These are phyloP conservation scores for Megacollybia platyphylla DNA, from an alignment of 1,284 basidiomycete species.

Conservation along the genomic window DNA sequence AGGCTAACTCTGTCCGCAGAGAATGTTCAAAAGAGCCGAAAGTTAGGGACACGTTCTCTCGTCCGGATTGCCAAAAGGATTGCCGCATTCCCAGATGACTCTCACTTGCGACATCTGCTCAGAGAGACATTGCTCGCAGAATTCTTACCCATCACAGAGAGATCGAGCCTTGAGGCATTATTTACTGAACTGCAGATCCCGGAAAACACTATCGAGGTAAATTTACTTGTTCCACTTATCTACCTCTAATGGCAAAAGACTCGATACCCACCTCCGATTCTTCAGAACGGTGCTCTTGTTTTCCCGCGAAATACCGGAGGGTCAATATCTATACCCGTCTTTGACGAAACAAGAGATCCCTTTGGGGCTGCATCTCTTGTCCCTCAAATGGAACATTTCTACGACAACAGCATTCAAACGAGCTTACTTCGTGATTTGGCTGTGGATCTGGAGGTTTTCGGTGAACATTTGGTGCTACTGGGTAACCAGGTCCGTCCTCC, in stretches of 20 bases:
- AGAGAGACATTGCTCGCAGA: constrained; percentile 40
- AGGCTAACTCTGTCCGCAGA: constrained; percentile 38
- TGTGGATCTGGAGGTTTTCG: constrained; percentile 43
- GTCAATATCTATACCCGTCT: constrained; percentile 29
- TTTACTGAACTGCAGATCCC: constrained; percentile 37
- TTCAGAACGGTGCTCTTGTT: constrained; percentile 23
- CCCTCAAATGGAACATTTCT: constrained; percentile 57
- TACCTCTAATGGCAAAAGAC: constrained; percentile 11
- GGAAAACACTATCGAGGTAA: constrained; percentile 26
- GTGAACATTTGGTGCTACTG: constrained; percentile 48
- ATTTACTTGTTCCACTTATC: constrained; percentile 7
- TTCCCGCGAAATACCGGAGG: constrained; percentile 31
- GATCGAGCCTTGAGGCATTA: constrained; percentile 37
- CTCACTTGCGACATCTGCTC: constrained; percentile 32
- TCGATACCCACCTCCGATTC: constrained; percentile 35
- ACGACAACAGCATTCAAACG: constrained; percentile 55
- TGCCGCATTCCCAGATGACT: constrained; percentile 27
- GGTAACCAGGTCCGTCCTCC: constrained; percentile 43
- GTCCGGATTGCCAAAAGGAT: constrained; percentile 39
- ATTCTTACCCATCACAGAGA: constrained; percentile 47
- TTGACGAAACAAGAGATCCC: constrained; percentile 32
- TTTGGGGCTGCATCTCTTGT: constrained; percentile 43
- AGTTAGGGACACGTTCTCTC: constrained; percentile 48
- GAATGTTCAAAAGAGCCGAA: constrained; percentile 44
- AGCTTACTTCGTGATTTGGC: constrained; percentile 53